Evolutionary conservation across 2,329 filamentous ascomycete species (phyloP).

Genomic region (Colletotrichum scovillei): DNA sequence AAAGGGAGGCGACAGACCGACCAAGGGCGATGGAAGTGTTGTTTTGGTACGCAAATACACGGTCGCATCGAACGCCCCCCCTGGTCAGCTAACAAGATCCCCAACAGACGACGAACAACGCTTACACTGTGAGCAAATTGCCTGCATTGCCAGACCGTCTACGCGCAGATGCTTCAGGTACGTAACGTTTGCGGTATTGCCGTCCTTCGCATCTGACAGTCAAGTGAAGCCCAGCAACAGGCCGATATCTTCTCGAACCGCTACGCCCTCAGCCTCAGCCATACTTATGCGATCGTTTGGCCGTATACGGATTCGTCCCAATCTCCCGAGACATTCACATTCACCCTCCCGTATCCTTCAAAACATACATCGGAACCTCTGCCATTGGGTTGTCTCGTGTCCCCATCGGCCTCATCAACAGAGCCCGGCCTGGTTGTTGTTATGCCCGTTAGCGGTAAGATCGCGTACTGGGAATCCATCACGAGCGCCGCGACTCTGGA

Average conservation of each 20-base stretch:
- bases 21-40: conserved; percentile 75
- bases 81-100: conserved; percentile 27
- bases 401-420: conserved; percentile 79
- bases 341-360: conserved; percentile 80
- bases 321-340: conserved; percentile 81
- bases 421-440: conserved; percentile 90
- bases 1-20: conserved; percentile 70
- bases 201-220: conserved; percentile 38
- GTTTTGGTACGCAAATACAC: conserved; percentile 67
- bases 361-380: conserved; percentile 76
- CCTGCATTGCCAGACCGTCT: conserved; percentile 85
- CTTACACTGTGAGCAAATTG: conserved; percentile 87
- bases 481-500: conserved; percentile 87
- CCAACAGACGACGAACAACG: conserved; percentile 80
- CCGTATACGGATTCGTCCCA: conserved; percentile 78
- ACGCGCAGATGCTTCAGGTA: conserved; percentile 73
- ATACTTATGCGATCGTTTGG: conserved; percentile 89
- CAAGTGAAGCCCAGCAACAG: conserved; percentile 67
- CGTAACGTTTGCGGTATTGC: conserved; percentile 43
- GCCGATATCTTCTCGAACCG: conserved; percentile 75
- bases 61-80: conserved; percentile 3
- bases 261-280: conserved; percentile 84
- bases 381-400: conserved; percentile 85
- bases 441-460: conserved; percentile 83
- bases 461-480: conserved; percentile 96